Base-by-base conservation (phyloP, 495 filamentous ascomycete species). In the Lophium mytilinum region DNA sequence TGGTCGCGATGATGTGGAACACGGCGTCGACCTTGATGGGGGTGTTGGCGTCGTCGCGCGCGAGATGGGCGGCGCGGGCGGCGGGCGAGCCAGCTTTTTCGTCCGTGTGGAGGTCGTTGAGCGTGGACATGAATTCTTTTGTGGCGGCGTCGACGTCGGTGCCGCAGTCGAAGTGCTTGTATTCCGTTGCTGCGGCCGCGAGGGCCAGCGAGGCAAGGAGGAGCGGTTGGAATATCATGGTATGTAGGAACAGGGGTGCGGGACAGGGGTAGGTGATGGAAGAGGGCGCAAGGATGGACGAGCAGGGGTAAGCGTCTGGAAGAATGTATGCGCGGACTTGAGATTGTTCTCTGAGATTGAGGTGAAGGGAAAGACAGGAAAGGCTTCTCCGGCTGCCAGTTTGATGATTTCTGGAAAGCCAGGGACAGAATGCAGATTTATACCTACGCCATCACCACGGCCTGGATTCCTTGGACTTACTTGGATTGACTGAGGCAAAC, bases 1-100 rank as follows among this genome's bases (percentile, higher is more conserved):
- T 41, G 17, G 65, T 77, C 41, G 78, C 74, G 24, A 87, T 72
- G 49, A 87, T 79, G 68, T 87, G 84, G 73, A 87, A 83, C 67
- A 83, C 83, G 19, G 75, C 71, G 37, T 78, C 69, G 49, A 87
- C 71, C 52, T 61, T 73, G 62, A 76, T 60, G 60, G 58, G 46
- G 42, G 56, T 43, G 34, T 51, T 54, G 49, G 52, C 52, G 55
- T 57, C 57, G 17, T 56, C 56, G 33, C 54, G 62, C 1, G 66
- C 53, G 19, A 53, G 46, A 6, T 56, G 37, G 35, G 52, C 55
- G 21, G 60, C 56, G 33, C 61, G 50, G 15, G 60, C 53, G 56
- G 62, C 57, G 21, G 33, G 52, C 18, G 56, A 56, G 36, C 52
- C 51, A 35, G 18, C 35, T 14, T 42, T 39, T 0, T n/a, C n/a